phyloP scores from a whole-genome alignment of 495 filamentous ascomycete genomes.

The Lophium mytilinum region DNA sequence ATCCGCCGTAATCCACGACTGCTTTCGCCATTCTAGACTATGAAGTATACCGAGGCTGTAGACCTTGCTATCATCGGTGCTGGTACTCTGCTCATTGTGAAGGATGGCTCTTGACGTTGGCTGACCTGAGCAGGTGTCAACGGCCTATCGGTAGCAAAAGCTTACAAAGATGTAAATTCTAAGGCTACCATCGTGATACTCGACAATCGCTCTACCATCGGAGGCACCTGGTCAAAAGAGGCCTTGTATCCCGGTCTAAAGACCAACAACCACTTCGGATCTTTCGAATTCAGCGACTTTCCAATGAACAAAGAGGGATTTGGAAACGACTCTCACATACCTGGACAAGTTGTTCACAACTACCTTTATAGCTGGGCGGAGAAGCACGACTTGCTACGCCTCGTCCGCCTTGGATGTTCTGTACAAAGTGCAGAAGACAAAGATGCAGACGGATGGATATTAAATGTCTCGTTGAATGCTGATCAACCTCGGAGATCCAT shows the following conservation, averaged over 20 bases:
- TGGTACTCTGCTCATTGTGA: conserved; percentile 8
- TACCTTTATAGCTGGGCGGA: conserved; percentile 15
- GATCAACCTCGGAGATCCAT: not conserved
- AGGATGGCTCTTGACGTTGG: not conserved
- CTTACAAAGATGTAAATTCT: conserved; percentile 14
- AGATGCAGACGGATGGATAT: conserved; percentile 11
- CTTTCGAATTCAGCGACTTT: conserved; percentile 22
- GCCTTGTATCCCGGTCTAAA: conserved; percentile 27
- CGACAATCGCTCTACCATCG: conserved; percentile 14
- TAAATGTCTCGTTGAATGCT: not conserved
- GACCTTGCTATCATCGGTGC: conserved; percentile 28
- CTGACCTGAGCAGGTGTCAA: conserved; percentile 10
- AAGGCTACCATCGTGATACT: conserved; percentile 13
- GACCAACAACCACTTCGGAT: conserved; percentile 28
- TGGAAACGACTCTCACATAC: conserved; percentile 12
- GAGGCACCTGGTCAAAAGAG: conserved; percentile 23
- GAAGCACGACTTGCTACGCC: conserved; percentile 7
- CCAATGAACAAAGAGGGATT: conserved; percentile 21
- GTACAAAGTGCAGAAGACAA: conserved; percentile 10
- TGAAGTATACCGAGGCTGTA: not conserved
- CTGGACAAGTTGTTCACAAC: conserved; percentile 14
- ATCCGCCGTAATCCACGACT: too few relatives aligned
- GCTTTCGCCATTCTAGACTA: too few relatives aligned
- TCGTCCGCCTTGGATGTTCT: conserved; percentile 11
- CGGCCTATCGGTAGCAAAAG: conserved; percentile 14